phyloP scores from a whole-genome alignment of 495 filamentous ascomycete species.

The Annulohypoxylon stygium region DNA sequence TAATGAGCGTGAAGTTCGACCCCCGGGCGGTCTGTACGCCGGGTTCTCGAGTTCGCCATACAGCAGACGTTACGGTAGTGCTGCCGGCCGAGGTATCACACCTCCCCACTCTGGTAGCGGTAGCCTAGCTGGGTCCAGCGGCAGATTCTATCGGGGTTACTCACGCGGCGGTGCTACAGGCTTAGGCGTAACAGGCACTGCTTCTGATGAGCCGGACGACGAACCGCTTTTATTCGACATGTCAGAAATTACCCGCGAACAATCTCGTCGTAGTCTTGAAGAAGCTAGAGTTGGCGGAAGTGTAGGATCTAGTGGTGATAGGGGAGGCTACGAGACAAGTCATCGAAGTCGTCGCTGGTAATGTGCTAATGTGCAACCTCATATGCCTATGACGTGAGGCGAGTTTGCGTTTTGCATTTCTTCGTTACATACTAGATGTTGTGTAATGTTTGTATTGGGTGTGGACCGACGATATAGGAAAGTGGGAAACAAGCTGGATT shows the following conservation, averaged over 20 bases:
- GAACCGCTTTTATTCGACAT: slow-evolving; percentile 89
- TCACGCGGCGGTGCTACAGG: slow-evolving; percentile 61
- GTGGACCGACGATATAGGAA: slow-evolving; percentile 19
- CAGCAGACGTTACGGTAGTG: slow-evolving; percentile 53
- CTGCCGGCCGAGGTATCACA: slow-evolving; percentile 46
- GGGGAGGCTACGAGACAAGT: slow-evolving; percentile 51
- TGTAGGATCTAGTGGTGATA: slow-evolving; percentile 48
- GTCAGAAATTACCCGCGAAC: slow-evolving; percentile 78
- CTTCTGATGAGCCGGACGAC: slow-evolving; percentile 71
- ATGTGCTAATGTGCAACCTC: slow-evolving; percentile 9
- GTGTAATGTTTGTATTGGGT: slow-evolving; percentile 22
- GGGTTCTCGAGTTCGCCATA: slow-evolving; percentile 52
- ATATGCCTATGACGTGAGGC: neutral
- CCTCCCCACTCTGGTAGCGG: slow-evolving; percentile 54
- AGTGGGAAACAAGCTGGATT: slow-evolving; percentile 11
- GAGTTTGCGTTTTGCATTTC: slow-evolving; percentile 23
- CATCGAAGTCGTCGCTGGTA: slow-evolving; percentile 52
- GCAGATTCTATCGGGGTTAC: slow-evolving; percentile 66
- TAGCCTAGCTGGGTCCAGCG: slow-evolving; percentile 64
- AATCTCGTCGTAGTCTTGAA: slow-evolving; percentile 78
- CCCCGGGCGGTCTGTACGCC: slow-evolving; percentile 50
- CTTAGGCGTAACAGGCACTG: slow-evolving; percentile 59
- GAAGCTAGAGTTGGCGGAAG: slow-evolving; percentile 69
- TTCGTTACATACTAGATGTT: slow-evolving; percentile 23
- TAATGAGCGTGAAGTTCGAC: slow-evolving; percentile 53